Evolutionary conservation across 2,329 filamentous ascomycete genomes (phyloP), one percentile per base, ranked within the genome.

Genomic region (Septoria linicola): DNA sequence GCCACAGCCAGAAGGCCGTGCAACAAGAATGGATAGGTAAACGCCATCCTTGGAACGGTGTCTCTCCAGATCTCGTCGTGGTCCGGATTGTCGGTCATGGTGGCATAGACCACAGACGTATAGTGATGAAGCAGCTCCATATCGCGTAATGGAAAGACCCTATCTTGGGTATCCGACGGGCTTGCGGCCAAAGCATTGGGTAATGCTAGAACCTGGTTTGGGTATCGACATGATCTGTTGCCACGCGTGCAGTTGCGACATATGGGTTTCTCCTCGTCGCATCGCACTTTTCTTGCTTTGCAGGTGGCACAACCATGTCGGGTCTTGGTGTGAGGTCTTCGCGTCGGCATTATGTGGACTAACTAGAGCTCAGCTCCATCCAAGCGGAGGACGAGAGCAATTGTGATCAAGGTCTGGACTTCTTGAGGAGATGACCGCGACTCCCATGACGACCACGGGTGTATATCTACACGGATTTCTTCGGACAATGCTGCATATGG

Each of bases 51-150:
- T 1, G 58, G 58, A 14, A 59, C 51, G 21, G 48, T 25, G 8
- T 52, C 42, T 25, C 53, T 53, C 54, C 56, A 60, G 8, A 60
- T 34, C 3, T 23, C 13, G 21, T 51, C 35, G 11, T 59, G 32
- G 14, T 55, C 45, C 3, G 35, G 35, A 0, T 51, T 21, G n/a
- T 53, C 34, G 7, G 55, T 46, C 48, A 63, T 54, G 14, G 53
- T 49, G 20, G 43, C 44, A 41, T 45, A 57, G 3, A 55, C 57
- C 3, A 39, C 34, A 0, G 55, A 48, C 0, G 60, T 61, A 44
- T 57, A 63, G 31, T 63, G 55, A 25, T 63, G 60, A 7, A 63
- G 53, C 5, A 63, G 49, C 34, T 63, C 59, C 52, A 63, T 57
- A 16, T 61, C 59, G 17, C 58, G 55, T 3, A 55, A 1, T 2